Conservation (phyloP, 306 rosid species). For the Prosopis cineraria region DNA sequence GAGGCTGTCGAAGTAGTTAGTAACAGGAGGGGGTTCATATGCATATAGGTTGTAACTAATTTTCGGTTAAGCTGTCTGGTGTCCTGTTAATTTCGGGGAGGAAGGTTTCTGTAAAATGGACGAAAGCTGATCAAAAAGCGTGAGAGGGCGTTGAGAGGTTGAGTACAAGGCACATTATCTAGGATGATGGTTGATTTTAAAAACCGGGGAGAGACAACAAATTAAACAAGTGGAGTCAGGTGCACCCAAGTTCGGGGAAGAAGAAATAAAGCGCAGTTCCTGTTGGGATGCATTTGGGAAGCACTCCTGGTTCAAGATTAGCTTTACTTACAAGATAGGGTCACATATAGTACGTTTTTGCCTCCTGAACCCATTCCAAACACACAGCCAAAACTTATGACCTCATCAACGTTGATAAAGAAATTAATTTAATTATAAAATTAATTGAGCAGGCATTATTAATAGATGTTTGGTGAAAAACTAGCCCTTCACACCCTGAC, state of each 20-base stretch:
- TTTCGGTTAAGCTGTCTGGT: conserved; percentile 38
- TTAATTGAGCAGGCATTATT: too few relatives aligned
- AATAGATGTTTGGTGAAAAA: too few relatives aligned
- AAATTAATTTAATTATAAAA: too few relatives aligned
- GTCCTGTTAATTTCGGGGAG: conserved; percentile 12
- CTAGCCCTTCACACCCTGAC: too few relatives aligned
- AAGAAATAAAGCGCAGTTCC: conserved; percentile 24
- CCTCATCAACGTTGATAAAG: too few relatives aligned
- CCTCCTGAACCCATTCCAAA: conserved; percentile 15
- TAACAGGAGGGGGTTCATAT: background rate
- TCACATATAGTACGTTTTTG: background rate
- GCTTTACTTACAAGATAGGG: conserved; percentile 58
- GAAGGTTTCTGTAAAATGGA: background rate
- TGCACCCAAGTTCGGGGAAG: conserved; percentile 23
- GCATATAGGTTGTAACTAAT: background rate
- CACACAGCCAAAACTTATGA: background rate
- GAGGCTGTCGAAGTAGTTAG: background rate
- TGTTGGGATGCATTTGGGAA: background rate
- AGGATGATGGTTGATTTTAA: background rate
- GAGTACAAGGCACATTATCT: conserved; percentile 23
- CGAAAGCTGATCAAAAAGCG: conserved; percentile 27
- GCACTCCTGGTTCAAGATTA: conserved; percentile 28
- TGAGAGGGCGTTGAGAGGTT: conserved; percentile 5
- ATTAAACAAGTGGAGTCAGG: conserved; percentile 35
- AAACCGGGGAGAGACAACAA: conserved; percentile 6